These are phyloP conservation scores for Annona cherimola DNA, from an alignment of 164 flowering plant genomes.

Conservation along the genomic window DNA sequence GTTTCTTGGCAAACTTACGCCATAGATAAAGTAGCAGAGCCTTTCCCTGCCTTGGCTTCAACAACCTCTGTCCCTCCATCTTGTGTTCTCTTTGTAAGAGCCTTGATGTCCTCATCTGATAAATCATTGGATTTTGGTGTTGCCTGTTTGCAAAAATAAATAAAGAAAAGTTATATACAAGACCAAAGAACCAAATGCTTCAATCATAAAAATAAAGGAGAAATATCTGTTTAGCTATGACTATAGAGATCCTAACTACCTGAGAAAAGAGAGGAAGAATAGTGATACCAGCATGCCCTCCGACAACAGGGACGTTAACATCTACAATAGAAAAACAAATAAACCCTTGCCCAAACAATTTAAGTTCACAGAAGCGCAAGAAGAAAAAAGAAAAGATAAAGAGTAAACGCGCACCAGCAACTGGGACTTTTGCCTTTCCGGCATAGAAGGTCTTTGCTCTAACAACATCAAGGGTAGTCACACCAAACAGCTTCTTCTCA, in stretches of 20 bases:
- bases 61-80: slow-evolving; percentile 99
- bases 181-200: neutral
- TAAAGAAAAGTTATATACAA: neutral
- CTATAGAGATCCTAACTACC: slow-evolving; percentile 27
- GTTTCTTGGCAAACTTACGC: slow-evolving; percentile 61
- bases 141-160: slow-evolving; percentile 41
- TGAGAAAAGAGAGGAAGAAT: slow-evolving; percentile 95
- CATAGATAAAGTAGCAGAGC: slow-evolving; percentile 97
- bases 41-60: slow-evolving; percentile 98
- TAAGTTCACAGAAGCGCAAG: neutral
- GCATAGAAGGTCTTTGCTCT: slow-evolving; percentile 97
- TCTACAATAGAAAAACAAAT: slow-evolving; percentile 30
- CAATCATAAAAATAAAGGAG: neutral
- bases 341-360: neutral
- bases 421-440: slow-evolving; percentile 69
- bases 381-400: slow-evolving; percentile 1
- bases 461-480: slow-evolving; percentile 90
- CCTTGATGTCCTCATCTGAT: slow-evolving; percentile 56
- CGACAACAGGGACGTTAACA: slow-evolving; percentile 92
- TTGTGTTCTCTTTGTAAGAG: slow-evolving; percentile 90
- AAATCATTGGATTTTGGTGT: slow-evolving; percentile 64
- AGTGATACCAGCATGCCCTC: slow-evolving; percentile 97
- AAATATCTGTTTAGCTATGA: neutral
- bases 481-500: slow-evolving; percentile 85
- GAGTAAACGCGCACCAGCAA: slow-evolving; percentile 20